Percentiles rank a stretch among this genome's conserved stretches.
Evolutionary conservation across 345 rosid species (phyloP).

Genomic region (Eucalyptus leucophloia): DNA sequence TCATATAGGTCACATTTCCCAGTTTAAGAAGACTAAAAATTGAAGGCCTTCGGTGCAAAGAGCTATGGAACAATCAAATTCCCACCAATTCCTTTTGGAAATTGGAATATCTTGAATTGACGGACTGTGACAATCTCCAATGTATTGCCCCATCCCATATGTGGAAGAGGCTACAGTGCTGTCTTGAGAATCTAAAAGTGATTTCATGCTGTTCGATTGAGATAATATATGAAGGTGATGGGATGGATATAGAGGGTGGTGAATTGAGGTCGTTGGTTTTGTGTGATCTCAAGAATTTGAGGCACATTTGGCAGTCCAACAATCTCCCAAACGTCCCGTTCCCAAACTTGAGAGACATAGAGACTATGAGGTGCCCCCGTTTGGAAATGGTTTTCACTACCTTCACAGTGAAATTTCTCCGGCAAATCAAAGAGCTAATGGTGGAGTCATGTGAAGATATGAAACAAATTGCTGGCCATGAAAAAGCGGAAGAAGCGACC

Average conservation of each 20-base stretch:
- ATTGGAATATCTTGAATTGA: not conserved
- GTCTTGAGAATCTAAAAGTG: fast-evolving
- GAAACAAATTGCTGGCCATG: not conserved
- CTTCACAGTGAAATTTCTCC: not conserved
- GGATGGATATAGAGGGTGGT: too few relatives aligned
- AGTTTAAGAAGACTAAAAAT: fast-evolving
- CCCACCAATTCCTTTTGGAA: not conserved
- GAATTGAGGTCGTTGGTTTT: not conserved
- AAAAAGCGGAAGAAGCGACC: not conserved
- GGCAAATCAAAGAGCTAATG: not conserved
- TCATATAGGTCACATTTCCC: not conserved
- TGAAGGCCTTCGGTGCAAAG: fast-evolving
- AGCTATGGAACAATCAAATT: not conserved
- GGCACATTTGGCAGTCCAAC: not conserved
- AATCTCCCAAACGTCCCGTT: not conserved
- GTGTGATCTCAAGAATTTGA: not conserved
- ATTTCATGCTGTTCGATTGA: too few relatives aligned
- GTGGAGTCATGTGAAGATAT: not conserved
- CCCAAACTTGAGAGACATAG: not conserved
- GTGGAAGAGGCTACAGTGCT: not conserved
- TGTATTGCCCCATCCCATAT: not conserved
- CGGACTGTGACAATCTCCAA: not conserved
- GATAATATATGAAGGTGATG: too few relatives aligned
- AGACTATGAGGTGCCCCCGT: fast-evolving
- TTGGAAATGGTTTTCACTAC: not conserved